Percentiles rank a stretch among this genome's conserved stretches.
Evolutionary conservation across 768 basidiomycete genomes (phyloP).

Genomic region (Boletus tylopilopsis): DNA sequence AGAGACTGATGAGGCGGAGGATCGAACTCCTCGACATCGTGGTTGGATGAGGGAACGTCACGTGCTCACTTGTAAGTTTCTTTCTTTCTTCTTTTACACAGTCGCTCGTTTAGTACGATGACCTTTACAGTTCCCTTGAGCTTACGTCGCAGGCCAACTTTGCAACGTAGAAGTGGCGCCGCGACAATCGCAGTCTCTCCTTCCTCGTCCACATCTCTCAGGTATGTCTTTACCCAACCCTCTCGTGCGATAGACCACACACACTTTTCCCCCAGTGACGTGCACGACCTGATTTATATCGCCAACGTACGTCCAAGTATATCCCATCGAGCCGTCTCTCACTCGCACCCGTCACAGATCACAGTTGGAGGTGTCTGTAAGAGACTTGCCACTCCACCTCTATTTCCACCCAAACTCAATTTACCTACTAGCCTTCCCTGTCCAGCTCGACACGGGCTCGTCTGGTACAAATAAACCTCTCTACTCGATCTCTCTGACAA

Average conservation of each 20-base stretch:
- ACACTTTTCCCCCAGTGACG: slow-evolving; percentile 47
- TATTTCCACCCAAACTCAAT: no score
- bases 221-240: slow-evolving; percentile 5
- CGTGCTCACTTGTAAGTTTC: slow-evolving; percentile 3
- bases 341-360: slow-evolving; percentile 41
- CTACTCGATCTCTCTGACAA: background rate
- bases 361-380: slow-evolving; percentile 60
- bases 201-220: slow-evolving; percentile 22
- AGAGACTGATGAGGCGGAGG: slow-evolving; percentile 63
- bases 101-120: slow-evolving; percentile 20
- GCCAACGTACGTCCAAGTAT: slow-evolving; percentile 58
- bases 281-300: slow-evolving; percentile 76
- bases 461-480: slow-evolving; percentile 17
- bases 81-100: background rate
- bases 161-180: slow-evolving; percentile 38
- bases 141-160: slow-evolving; percentile 36
- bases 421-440: slow-evolving; percentile 50
- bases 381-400: slow-evolving; percentile 20
- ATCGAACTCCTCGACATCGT: slow-evolving; percentile 44
- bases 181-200: slow-evolving; percentile 19
- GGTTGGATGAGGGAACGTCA: background rate
- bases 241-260: slow-evolving; percentile 7
- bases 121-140: slow-evolving; percentile 48
- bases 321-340: background rate
- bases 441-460: slow-evolving; percentile 85